Percentiles rank a stretch among this genome's conserved stretches.
phyloP scores from a whole-genome alignment of 441 rosid species.

The Brassica balearica region DNA sequence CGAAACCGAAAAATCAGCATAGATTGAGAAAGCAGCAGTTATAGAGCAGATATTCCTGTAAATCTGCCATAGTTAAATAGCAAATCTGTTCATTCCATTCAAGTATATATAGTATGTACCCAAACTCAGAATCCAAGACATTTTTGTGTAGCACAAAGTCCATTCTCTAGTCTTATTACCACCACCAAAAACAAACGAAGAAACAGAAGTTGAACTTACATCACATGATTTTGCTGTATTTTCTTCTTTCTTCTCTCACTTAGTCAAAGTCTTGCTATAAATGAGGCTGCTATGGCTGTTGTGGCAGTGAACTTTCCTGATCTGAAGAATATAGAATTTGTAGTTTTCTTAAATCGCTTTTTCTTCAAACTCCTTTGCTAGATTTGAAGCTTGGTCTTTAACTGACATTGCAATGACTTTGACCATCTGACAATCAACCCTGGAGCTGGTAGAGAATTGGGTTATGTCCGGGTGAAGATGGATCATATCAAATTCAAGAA shows the following conservation, averaged over 20 bases:
- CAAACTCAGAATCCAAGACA: constrained; percentile 9
- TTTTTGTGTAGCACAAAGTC: constrained; percentile 8
- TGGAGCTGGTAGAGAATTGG: constrained; percentile 70
- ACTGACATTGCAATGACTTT: too few relatives aligned
- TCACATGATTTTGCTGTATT: background rate
- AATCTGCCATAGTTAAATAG: constrained; percentile 32
- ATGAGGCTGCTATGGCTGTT: constrained; percentile 97
- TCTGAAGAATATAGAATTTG: constrained; percentile 61
- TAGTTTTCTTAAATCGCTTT: constrained; percentile 49
- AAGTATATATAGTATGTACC: constrained; percentile 23
- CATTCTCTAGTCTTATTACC: constrained; percentile 4
- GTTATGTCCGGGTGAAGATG: constrained; percentile 53
- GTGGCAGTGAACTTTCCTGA: constrained; percentile 74
- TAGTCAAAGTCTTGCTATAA: constrained; percentile 53
- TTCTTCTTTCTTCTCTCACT: background rate
- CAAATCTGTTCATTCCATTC: constrained; percentile 42
- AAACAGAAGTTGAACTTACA: background rate
- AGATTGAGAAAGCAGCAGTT: constrained; percentile 19
- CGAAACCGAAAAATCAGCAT: constrained; percentile 45
- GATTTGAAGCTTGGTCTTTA: constrained; percentile 15
- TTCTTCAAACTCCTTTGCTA: background rate
- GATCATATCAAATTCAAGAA: constrained; percentile 44
- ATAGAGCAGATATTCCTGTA: background rate
- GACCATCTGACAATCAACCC: too few relatives aligned
- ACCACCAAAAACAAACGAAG: constrained; percentile 12